Base-by-base conservation (phyloP, 1,139 yeast species). In the Entelexis paramagnoliae region DNA sequence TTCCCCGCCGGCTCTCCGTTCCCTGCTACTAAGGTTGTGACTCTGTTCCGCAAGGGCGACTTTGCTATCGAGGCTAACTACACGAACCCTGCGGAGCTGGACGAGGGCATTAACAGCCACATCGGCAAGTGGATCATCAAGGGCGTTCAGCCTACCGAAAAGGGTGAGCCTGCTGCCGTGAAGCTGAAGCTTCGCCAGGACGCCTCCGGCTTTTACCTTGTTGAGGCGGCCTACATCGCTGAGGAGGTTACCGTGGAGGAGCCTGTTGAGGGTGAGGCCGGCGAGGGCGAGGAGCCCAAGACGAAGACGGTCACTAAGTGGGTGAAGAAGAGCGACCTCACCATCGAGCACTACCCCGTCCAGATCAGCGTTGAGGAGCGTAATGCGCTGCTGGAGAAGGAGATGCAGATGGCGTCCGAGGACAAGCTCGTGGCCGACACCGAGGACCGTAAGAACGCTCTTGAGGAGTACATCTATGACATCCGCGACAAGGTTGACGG, bases 381-480 rank as follows among this genome's bases (percentile, higher is more conserved):
- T 70, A 75, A 80, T 64, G 71, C 71, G 53, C 77, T 75, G 63
- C 75, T 84, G 59, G 97, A 91, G 76, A 74, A 75, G 70, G 98
- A 91, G 76, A 79, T 80, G 66, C 77, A 84, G 68, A 73, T 91
- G 81, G 77, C 79, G 60, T 79, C 87, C 68, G 89, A 83, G 68
- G 99, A 93, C 74, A 91, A 88, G 76, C 81, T 91, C 64, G 96
- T 91, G 61, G 95, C 95, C 62, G 97, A 91, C 75, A 93, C 98
- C 61, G 98, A 91, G 76, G 97, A 91, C 75, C 87, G 89, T 73
- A 91, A 91, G 85, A 91, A 91, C 70, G 93, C 96, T 61, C 79
- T 93, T 59, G 98, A 91, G 77, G 98, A 91, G 76, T 91, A 91
- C 79, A 91, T 93, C 66, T 91, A 91, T 75, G 95, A 87, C 65